phyloP scores from a whole-genome alignment of 2,329 filamentous ascomycete genomes.

The Calonectria crousiana region DNA sequence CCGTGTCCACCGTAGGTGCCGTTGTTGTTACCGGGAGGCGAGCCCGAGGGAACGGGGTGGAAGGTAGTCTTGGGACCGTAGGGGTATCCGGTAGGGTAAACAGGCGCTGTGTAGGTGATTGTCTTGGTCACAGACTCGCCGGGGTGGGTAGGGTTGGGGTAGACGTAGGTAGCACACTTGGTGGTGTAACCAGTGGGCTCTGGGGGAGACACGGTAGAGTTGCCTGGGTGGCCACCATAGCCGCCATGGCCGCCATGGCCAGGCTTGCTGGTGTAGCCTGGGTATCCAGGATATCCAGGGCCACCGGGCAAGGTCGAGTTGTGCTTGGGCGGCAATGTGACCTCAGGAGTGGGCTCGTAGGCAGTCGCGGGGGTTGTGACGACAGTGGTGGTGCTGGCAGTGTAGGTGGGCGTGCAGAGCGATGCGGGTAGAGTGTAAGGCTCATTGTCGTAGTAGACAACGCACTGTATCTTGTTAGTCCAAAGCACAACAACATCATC shows the following conservation, averaged over 20 bases:
- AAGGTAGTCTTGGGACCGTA: constrained; percentile 28
- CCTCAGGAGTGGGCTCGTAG: constrained; percentile 35
- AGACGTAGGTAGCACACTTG: constrained; percentile 42
- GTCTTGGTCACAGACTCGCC: constrained; percentile 41
- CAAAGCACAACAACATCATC: background rate
- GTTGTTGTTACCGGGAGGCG: constrained; percentile 25
- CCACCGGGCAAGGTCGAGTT: constrained; percentile 35
- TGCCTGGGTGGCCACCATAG: constrained; percentile 5
- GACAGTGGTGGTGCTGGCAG: constrained; percentile 23
- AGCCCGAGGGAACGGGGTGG: constrained; percentile 33
- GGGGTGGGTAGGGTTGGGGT: constrained; percentile 41
- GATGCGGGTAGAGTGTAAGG: constrained; percentile 53
- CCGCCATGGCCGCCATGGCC: background rate
- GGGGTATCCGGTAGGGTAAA: constrained; percentile 24
- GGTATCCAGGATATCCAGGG: constrained; percentile 29
- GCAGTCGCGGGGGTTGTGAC: constrained; percentile 36
- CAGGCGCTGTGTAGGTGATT: constrained; percentile 42
- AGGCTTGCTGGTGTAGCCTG: constrained; percentile 15
- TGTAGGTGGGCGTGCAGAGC: constrained; percentile 49
- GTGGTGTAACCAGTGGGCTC: constrained; percentile 36
- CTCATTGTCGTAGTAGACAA: constrained; percentile 58
- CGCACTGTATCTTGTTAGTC: constrained; percentile 48
- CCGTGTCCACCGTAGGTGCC: constrained; percentile 28
- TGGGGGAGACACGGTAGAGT: constrained; percentile 33
- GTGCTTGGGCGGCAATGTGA: constrained; percentile 10